A percentile compares a stretch with the other conserved stretches of the same genome.
phyloP scores from a whole-genome alignment of 1,284 basidiomycete species.

The Puccinia hordei region DNA sequence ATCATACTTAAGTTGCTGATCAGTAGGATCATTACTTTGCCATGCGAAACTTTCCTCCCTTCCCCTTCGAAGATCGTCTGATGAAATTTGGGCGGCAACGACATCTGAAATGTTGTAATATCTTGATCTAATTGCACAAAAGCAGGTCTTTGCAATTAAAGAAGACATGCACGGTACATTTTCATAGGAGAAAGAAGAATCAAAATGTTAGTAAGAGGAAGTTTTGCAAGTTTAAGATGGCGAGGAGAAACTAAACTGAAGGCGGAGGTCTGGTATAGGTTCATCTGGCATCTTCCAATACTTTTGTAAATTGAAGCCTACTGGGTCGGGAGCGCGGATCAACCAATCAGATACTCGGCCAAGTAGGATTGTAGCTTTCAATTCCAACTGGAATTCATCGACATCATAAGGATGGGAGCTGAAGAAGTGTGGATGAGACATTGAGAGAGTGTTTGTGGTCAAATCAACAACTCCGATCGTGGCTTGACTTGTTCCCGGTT shows the following conservation, averaged over 20 bases:
- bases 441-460: conserved; percentile 29
- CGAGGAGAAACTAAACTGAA: conserved; percentile 19
- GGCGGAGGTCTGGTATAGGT: conserved; percentile 32
- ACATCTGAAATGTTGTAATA: conserved; percentile 31
- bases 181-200: not conserved
- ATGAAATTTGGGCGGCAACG: conserved; percentile 5
- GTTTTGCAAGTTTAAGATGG: not conserved
- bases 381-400: conserved; percentile 42
- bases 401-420: conserved; percentile 36
- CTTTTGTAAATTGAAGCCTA: conserved; percentile 42
- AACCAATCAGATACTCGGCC: conserved; percentile 44
- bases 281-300: conserved; percentile 25
- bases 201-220: not conserved
- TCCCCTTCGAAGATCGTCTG: conserved; percentile 36
- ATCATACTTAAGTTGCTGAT: conserved; percentile 29
- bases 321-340: conserved; percentile 34
- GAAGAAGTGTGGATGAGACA: conserved; percentile 39
- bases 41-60: conserved; percentile 8
- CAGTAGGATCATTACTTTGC: conserved; percentile 17
- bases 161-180: not conserved
- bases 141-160: not conserved
- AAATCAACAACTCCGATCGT: conserved; percentile 1
- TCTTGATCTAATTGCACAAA: conserved; percentile 32
- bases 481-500: conserved; percentile 14
- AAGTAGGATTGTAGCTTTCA: conserved; percentile 37